Evolutionary conservation across 1,284 basidiomycete genomes (phyloP), one percentile per base, ranked within the genome.

Genomic region (Naganishia liquefaciens): DNA sequence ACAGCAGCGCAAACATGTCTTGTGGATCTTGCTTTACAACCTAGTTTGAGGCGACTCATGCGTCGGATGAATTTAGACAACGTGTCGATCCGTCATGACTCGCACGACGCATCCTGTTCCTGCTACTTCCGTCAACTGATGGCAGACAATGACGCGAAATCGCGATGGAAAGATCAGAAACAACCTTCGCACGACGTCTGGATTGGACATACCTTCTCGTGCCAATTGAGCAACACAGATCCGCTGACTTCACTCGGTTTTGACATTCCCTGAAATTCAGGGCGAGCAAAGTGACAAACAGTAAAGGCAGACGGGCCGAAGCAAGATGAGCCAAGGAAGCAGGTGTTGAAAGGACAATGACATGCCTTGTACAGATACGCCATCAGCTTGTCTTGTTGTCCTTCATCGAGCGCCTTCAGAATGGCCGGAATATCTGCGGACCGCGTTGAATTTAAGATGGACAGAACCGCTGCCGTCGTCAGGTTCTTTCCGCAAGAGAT

Each of bases 91-190:
- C 43, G 93, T 93, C 94, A 99, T 97, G 67, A 94, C 93, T 73
- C 94, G 84, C 68, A 97, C 93, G 76, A 99, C 98, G 79, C 91
- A 95, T 9, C 95, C 96, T 2, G 91, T 93, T 19, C 96, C 95
- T 6, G 93, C 93, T 33, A 89, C 85, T 78, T 98, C 95, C 23
- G 93, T 96, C 74, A 99, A 81, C 94, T 98, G 76, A 17, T 54
- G 30, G 49, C 13, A 30, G 5, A 28, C 23, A 21, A 17, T 13
- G 7, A 39, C 15, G 5, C 25, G 10, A 2, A 11, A 54, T n/a
- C n/a, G n/a, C n/a, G n/a, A 23, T 28, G 9, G 23, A 17, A 47
- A 7, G 3, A 30, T 30, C 27, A 15, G 9, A 15, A 6, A 33
- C 13, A 40, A 23, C 30, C 30, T 25, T n/a, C 13, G 39, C 23